Percentiles rank a stretch among this genome's conserved stretches.
These are phyloP conservation scores for Saitoella complicata DNA, from an alignment of 805 yeast species.

Conservation along the genomic window DNA sequence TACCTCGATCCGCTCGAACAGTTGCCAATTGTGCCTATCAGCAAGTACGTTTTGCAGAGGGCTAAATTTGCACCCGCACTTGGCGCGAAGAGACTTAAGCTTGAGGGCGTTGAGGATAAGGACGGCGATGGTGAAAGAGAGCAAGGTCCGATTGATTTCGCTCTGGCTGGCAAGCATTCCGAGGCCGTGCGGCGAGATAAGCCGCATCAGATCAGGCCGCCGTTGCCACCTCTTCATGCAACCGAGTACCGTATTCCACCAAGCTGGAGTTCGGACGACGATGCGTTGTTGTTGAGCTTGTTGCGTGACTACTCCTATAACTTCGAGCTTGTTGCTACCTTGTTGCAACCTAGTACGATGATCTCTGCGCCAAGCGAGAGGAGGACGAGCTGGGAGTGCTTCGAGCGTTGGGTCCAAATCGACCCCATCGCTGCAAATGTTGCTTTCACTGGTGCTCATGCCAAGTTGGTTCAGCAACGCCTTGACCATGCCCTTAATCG, in stretches of 20 bases:
- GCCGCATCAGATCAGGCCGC: too few relatives aligned
- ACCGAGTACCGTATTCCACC: too few relatives aligned
- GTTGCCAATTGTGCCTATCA: slow-evolving; percentile 18
- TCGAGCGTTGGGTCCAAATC: slow-evolving; percentile 85
- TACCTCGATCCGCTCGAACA: slow-evolving; percentile 22
- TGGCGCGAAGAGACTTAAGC: too few relatives aligned
- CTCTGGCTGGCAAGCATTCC: too few relatives aligned
- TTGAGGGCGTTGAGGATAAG: too few relatives aligned
- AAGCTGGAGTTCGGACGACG: slow-evolving; percentile 85
- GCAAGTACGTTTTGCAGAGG: slow-evolving; percentile 9
- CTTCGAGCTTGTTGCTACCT: slow-evolving; percentile 83
- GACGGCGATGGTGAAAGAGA: too few relatives aligned
- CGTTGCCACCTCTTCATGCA: too few relatives aligned
- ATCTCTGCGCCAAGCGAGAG: slow-evolving; percentile 65
- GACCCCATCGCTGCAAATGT: slow-evolving; percentile 72
- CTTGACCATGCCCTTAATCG: slow-evolving; percentile 52
- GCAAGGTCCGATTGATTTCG: too few relatives aligned
- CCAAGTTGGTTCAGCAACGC: slow-evolving; percentile 1
- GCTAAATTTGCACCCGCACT: not conserved
- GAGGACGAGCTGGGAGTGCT: slow-evolving; percentile 97
- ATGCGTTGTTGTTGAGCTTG: slow-evolving; percentile 56
- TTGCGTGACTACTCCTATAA: slow-evolving; percentile 80
- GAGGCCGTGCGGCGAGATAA: too few relatives aligned
- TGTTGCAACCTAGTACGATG: slow-evolving; percentile 49
- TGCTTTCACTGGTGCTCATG: slow-evolving; percentile 22